Percentiles rank a stretch among this genome's conserved stretches.
phyloP scores from a whole-genome alignment of 257 asterid genomes.

The Echites panduratus region DNA sequence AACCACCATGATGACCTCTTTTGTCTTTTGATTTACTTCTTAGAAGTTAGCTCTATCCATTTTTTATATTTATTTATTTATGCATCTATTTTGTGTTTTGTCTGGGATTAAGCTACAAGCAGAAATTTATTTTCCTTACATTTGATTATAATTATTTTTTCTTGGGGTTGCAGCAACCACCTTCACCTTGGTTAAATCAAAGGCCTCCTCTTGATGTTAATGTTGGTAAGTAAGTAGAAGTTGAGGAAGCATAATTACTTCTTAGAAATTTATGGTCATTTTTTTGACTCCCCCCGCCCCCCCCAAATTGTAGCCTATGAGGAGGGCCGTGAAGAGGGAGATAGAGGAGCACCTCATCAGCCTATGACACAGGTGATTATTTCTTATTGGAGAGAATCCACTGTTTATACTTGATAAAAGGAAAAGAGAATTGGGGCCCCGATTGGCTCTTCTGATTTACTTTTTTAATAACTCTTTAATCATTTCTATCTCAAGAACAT shows the following conservation, averaged over 20 bases:
- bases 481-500: constrained; percentile 2
- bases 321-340: constrained; percentile 86
- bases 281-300: not conserved
- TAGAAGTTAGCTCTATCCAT: not conserved
- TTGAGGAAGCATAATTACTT: not conserved
- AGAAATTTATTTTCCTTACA: constrained; percentile 8
- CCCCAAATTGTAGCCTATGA: constrained; percentile 77
- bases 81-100: not conserved
- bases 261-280: not conserved
- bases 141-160: constrained; percentile 17
- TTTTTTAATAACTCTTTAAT: not conserved
- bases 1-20: constrained; percentile 34
- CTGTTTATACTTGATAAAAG: not conserved
- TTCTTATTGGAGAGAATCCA: not conserved
- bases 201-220: constrained; percentile 94
- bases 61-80: too few relatives aligned
- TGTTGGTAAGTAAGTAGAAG: constrained; percentile 56
- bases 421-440: not conserved
- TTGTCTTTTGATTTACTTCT: not conserved
- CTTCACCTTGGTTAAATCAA: constrained; percentile 75
- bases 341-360: constrained; percentile 67
- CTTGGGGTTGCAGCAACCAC: constrained; percentile 63
- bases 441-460: not conserved
- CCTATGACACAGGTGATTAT: constrained; percentile 72
- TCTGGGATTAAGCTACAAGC: not conserved